phyloP scores from a whole-genome alignment of 2,329 filamentous ascomycete genomes.

The Sporothrix curviconia region DNA sequence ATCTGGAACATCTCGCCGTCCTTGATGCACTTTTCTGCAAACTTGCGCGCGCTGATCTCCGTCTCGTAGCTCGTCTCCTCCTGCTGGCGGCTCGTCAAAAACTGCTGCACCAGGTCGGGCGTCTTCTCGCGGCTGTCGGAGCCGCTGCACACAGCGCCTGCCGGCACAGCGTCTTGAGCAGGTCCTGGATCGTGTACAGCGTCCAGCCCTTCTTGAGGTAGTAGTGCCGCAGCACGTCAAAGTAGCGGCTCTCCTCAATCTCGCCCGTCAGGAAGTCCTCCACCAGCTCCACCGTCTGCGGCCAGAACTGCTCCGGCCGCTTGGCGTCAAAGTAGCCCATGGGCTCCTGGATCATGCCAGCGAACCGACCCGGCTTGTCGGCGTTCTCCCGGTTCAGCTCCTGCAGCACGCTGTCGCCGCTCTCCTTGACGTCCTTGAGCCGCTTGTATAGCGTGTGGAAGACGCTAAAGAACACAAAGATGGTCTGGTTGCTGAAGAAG shows the following conservation, averaged over 20 bases:
- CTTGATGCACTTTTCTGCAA: slow-evolving; percentile 86
- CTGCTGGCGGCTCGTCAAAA: slow-evolving; percentile 71
- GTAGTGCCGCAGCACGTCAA: slow-evolving; percentile 85
- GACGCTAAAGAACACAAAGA: slow-evolving; percentile 92
- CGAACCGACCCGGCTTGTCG: slow-evolving; percentile 72
- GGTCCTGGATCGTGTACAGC: slow-evolving; percentile 85
- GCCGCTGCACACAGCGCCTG: slow-evolving; percentile 79
- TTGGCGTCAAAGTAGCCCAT: slow-evolving; percentile 70
- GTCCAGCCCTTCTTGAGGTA: slow-evolving; percentile 90
- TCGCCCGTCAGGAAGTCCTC: slow-evolving; percentile 81
- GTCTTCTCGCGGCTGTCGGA: slow-evolving; percentile 90
- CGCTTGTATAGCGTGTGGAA: slow-evolving; percentile 88
- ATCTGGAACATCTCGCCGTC: slow-evolving; percentile 89
- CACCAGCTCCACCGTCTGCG: slow-evolving; percentile 75
- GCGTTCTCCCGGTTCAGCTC: slow-evolving; percentile 68
- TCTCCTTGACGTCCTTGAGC: slow-evolving; percentile 74
- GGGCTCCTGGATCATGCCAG: slow-evolving; percentile 75
- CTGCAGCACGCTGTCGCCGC: slow-evolving; percentile 63
- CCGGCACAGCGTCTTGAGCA: slow-evolving; percentile 73
- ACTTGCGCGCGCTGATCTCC: slow-evolving; percentile 85
- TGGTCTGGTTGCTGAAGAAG: slow-evolving; percentile 82
- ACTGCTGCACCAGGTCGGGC: slow-evolving; percentile 80
- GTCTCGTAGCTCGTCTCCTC: slow-evolving; percentile 84
- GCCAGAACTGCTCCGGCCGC: slow-evolving; percentile 66
- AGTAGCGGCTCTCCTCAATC: slow-evolving; percentile 73